phyloP scores from a whole-genome alignment of 1,284 basidiomycete genomes.

The Irpex lacteus region DNA sequence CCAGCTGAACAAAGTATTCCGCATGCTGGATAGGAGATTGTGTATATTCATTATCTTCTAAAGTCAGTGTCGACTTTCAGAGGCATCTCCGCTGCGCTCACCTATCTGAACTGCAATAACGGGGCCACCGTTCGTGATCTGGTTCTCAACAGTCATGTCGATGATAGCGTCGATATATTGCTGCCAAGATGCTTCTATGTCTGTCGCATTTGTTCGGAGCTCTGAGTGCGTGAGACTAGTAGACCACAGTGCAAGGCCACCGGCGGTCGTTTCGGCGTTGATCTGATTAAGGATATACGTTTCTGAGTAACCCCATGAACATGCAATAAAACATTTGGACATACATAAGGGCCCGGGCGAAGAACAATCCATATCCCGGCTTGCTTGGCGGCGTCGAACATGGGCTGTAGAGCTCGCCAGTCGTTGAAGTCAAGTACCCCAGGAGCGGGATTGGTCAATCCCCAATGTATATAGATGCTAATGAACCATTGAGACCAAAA shows the following conservation, averaged over 20 bases:
- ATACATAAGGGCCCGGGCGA: conserved; percentile 34
- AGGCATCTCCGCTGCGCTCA: conserved; percentile 25
- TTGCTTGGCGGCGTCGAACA: conserved; percentile 44
- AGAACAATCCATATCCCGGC: conserved; percentile 47
- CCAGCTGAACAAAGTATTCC: conserved; percentile 66
- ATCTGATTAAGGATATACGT: conserved; percentile 45
- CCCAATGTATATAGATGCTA: conserved; percentile 76
- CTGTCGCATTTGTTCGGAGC: conserved; percentile 67
- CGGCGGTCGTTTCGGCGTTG: conserved; percentile 80
- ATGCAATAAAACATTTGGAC: neutral
- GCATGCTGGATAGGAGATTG: conserved; percentile 45
- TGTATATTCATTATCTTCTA: conserved; percentile 73
- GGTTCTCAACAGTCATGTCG: conserved; percentile 43
- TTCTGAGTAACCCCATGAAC: no score
- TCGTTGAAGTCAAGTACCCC: conserved; percentile 70
- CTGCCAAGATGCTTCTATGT: conserved; percentile 68
- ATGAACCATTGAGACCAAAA: neutral
- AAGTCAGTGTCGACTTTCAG: neutral
- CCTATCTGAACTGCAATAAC: conserved; percentile 75
- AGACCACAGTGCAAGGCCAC: conserved; percentile 78
- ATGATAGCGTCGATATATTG: conserved; percentile 68
- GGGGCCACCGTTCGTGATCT: conserved; percentile 69
- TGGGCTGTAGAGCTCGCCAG: conserved; percentile 66
- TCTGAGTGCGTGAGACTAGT: conserved; percentile 64
- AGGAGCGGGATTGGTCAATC: conserved; percentile 70